Evolutionary conservation across 345 rosid species (phyloP), one percentile per base, ranked within the genome.

Genomic region (Eutrema yunnanense): DNA sequence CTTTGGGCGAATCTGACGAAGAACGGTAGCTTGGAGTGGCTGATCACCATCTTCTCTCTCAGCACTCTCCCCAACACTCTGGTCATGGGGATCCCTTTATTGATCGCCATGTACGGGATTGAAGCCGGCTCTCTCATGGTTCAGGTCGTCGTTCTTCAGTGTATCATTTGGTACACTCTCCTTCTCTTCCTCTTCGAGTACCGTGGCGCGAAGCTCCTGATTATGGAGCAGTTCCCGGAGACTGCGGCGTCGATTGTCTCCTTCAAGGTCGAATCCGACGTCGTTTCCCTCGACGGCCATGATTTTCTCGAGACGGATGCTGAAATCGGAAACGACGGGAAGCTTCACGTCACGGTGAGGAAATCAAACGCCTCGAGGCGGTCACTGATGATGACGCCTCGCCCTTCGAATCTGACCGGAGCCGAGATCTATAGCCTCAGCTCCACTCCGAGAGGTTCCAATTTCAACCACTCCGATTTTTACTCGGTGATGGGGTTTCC

Each of bases 171-270:
- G 98, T 94, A 94, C 81, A 94, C 98, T 33, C 84, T 94, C 16
- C 88, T 94, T 46, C 86, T 94, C 58, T 94, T 92, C 61, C 70
- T 94, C 37, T 92, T 94, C 60, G 98, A 94, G 83, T 94, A 86
- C 65, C 88, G 98, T 2, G 96, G 96, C 6, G 98, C 98, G 3
- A 88, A 85, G 82, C 73, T 94, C 65, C 78, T 94, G 10, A 92
- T 94, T 43, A 84, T 86, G 83, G 98, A 94, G 81, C 98, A 94
- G 79, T 94, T 94, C 55, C 98, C 98, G 3, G 97, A 88, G 82
- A 89, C 97, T 0, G 98, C 90, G 0, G 98, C 87, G 1, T 87
- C 96, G n/a, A 94, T 92, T 4, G 92, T 90, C 3, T 94, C 98
- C 2, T 89, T 94, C 58, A 90, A 88, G 40, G 97, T 94, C 0